Percentiles rank a stretch among this genome's conserved stretches.
Conservation (phyloP, 768 basidiomycete species). For the Guyanaporus albipodus region DNA sequence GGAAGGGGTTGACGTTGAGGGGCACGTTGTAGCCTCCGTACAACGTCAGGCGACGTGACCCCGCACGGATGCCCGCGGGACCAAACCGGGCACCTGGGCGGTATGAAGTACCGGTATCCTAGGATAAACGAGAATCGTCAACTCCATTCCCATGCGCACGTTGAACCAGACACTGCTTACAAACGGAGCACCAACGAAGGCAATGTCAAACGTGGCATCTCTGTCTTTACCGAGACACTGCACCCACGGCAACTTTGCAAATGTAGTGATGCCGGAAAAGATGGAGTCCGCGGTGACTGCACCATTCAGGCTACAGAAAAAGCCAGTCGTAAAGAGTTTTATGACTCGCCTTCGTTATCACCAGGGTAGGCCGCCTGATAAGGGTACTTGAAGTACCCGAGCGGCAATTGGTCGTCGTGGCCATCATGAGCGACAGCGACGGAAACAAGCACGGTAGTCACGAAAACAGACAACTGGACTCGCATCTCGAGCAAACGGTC, state of each 20-base stretch:
- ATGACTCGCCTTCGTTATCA: conserved; percentile 50
- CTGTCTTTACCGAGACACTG: conserved; percentile 68
- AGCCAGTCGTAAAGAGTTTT: neutral
- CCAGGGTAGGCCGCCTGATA: conserved; percentile 52
- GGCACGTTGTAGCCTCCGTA: conserved; percentile 81
- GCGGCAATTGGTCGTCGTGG: conserved; percentile 55
- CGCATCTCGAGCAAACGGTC: conserved; percentile 18
- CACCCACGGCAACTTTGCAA: conserved; percentile 83
- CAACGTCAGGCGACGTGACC: conserved; percentile 68
- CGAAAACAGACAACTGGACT: conserved; percentile 19
- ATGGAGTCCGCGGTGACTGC: conserved; percentile 72
- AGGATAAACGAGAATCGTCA: neutral
- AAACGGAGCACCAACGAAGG: conserved; percentile 77
- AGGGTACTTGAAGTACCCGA: conserved; percentile 66
- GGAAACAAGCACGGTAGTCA: conserved; percentile 25
- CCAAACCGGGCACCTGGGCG: conserved; percentile 84
- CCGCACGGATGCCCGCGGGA: conserved; percentile 77
- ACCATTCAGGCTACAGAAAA: neutral
- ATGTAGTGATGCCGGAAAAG: conserved; percentile 81
- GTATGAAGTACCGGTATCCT: conserved; percentile 75
- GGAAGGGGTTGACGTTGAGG: conserved; percentile 68
- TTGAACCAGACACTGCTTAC: conserved; percentile 43
- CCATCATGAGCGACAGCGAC: conserved; percentile 35
- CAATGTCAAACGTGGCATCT: conserved; percentile 66
- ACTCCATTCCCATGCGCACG: neutral